Conservation (phyloP, 805 yeast species). For the Candida ascalaphidarum region DNA sequence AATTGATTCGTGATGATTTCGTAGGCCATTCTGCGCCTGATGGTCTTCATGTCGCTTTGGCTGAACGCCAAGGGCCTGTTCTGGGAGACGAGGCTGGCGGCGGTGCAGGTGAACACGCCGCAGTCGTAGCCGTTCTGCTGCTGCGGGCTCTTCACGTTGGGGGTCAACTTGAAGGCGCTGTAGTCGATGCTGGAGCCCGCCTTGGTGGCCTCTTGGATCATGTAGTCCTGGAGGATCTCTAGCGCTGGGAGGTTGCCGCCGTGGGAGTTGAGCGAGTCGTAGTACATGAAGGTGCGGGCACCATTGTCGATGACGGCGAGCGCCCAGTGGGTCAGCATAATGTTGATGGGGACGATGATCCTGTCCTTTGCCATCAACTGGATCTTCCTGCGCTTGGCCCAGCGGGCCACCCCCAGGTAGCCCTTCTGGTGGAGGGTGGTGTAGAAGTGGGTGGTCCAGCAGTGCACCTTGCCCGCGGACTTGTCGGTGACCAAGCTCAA, state of each 20-base stretch:
- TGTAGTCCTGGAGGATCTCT: slow-evolving; percentile 46
- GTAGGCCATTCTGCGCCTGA: slow-evolving; percentile 63
- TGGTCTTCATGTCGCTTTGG: slow-evolving; percentile 58
- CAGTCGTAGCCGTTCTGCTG: slow-evolving; percentile 91
- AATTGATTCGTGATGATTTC: slow-evolving; percentile 38
- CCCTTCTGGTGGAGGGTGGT: slow-evolving; percentile 66
- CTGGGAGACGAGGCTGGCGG: slow-evolving; percentile 53
- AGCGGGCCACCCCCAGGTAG: slow-evolving; percentile 68
- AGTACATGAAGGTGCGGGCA: slow-evolving; percentile 52
- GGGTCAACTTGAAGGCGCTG: slow-evolving; percentile 14
- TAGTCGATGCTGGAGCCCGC: slow-evolving; percentile 15
- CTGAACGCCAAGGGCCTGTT: slow-evolving; percentile 43
- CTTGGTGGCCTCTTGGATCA: slow-evolving; percentile 59
- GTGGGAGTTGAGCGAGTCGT: slow-evolving; percentile 67
- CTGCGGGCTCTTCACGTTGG: slow-evolving; percentile 50
- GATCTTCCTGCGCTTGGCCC: slow-evolving; percentile 74
- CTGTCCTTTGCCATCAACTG: slow-evolving; percentile 56
- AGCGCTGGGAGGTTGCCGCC: slow-evolving; percentile 37
- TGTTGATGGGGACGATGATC: slow-evolving; percentile 80
- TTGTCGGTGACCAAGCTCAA: slow-evolving; percentile 45
- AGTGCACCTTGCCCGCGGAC: slow-evolving; percentile 35
- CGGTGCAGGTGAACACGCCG: slow-evolving; percentile 87
- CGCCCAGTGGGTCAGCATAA: slow-evolving; percentile 86
- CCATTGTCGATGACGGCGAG: slow-evolving; percentile 67
- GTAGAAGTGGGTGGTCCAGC: slow-evolving; percentile 86